Conservation (phyloP, 179 eudicot species). For the Nepenthes alata region DNA sequence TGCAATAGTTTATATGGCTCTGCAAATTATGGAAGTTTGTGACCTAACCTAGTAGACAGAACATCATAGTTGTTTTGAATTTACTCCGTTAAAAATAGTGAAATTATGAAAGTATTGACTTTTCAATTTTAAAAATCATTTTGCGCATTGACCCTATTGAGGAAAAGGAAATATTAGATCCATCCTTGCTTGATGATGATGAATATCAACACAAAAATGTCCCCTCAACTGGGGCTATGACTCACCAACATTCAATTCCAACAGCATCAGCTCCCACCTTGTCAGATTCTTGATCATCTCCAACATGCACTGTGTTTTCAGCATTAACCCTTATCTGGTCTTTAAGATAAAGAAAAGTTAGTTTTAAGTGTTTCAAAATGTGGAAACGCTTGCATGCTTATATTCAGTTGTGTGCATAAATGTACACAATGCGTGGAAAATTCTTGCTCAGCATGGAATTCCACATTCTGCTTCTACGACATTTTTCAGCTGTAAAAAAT, state of each 20-base stretch:
- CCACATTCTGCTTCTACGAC: no score
- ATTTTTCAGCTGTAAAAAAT: no score
- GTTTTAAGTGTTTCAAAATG: no score
- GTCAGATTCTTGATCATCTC: slow-evolving; percentile 80
- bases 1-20: no score
- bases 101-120: neutral
- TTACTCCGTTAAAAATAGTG: neutral
- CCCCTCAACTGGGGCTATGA: neutral
- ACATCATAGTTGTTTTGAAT: no score
- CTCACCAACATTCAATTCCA: slow-evolving; percentile 89
- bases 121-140: neutral
- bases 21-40: neutral
- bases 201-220: no score
- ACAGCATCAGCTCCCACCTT: slow-evolving; percentile 72
- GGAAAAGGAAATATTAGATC: neutral
- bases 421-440: no score
- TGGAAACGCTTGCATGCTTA: no score
- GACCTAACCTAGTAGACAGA: neutral
- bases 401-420: no score
- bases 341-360: slow-evolving; percentile 9
- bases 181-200: neutral
- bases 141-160: neutral
- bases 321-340: slow-evolving; percentile 51
- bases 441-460: no score
- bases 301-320: slow-evolving; percentile 70